phyloP scores from a whole-genome alignment of 805 yeast species.

The Wickerhamomyces rabaulensis region DNA sequence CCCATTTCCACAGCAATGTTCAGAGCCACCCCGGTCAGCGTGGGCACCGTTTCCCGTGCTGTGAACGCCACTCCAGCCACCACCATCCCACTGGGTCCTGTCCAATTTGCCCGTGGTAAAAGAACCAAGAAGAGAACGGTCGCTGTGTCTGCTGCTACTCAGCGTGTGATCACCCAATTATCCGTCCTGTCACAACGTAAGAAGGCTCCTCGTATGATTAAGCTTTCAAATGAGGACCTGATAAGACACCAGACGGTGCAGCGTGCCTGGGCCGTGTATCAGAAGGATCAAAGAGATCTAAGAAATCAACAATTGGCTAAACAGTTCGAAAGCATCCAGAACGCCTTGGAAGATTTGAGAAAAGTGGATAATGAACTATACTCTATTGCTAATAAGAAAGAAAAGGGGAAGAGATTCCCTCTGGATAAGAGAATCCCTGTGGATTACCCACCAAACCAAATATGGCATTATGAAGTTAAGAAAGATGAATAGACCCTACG shows the following conservation, averaged over 20 bases:
- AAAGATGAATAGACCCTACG: not conserved
- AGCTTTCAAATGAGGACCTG: slow-evolving; percentile 72
- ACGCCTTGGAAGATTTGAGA: slow-evolving; percentile 71
- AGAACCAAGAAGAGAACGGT: slow-evolving; percentile 38
- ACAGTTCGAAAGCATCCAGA: slow-evolving; percentile 62
- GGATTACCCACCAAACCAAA: slow-evolving; percentile 75
- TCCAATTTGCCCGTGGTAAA: slow-evolving; percentile 40
- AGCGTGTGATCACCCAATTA: slow-evolving; percentile 47
- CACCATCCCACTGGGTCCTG: not conserved
- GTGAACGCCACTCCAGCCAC: not conserved
- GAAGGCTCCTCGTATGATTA: slow-evolving; percentile 81
- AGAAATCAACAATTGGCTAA: slow-evolving; percentile 38
- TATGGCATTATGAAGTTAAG: slow-evolving; percentile 65
- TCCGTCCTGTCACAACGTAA: slow-evolving; percentile 82
- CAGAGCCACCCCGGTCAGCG: not conserved
- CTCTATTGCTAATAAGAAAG: slow-evolving; percentile 53
- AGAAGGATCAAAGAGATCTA: slow-evolving; percentile 43
- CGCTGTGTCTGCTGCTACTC: slow-evolving; percentile 38
- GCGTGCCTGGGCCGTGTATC: slow-evolving; percentile 72
- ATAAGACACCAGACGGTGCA: slow-evolving; percentile 79
- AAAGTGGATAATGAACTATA: slow-evolving; percentile 48
- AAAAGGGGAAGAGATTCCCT: slow-evolving; percentile 61
- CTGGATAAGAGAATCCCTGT: slow-evolving; percentile 85
- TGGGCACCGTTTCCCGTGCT: not conserved
- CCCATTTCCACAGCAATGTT: not conserved